Conservation (phyloP, 2,329 filamentous ascomycete genomes). For the Aureobasidium sp. region DNA sequence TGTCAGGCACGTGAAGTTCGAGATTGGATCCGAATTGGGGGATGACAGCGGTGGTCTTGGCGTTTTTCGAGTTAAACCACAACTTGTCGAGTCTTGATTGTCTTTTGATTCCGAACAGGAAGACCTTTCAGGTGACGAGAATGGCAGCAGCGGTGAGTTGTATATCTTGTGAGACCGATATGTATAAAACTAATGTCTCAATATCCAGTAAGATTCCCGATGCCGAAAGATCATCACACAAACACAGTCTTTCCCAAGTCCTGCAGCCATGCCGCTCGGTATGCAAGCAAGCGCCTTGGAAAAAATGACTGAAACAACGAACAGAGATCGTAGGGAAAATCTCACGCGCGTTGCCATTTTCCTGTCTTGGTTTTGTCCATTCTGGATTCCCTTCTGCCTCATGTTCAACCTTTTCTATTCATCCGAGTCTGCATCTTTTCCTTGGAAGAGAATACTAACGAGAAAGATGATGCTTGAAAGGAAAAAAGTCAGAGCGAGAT, state of each 20-base stretch:
- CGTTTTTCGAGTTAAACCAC: too few relatives aligned
- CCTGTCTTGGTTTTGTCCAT: background rate
- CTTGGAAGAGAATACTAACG: background rate
- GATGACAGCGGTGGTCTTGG: too few relatives aligned
- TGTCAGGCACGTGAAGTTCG: slow-evolving; percentile 9
- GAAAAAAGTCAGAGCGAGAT: background rate
- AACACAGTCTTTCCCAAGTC: background rate
- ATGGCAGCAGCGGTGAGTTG: background rate
- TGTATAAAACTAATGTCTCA: background rate
- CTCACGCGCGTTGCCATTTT: background rate
- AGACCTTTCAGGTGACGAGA: too few relatives aligned
- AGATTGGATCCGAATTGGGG: slow-evolving; percentile 2
- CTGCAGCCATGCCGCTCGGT: slow-evolving; percentile 9
- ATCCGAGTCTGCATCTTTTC: background rate
- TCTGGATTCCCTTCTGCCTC: background rate
- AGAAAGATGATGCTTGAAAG: background rate
- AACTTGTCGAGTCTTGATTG: too few relatives aligned
- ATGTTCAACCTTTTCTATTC: background rate
- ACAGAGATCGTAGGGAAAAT: slow-evolving; percentile 21
- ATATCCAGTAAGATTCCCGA: background rate
- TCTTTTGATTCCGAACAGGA: too few relatives aligned
- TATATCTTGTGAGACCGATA: background rate
- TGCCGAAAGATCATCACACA: slow-evolving; percentile 19
- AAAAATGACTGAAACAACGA: slow-evolving; percentile 19
- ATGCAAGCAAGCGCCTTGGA: background rate